Base-by-base conservation (phyloP, 2,329 filamentous ascomycete species). In the Xylariaceae sp. region DNA sequence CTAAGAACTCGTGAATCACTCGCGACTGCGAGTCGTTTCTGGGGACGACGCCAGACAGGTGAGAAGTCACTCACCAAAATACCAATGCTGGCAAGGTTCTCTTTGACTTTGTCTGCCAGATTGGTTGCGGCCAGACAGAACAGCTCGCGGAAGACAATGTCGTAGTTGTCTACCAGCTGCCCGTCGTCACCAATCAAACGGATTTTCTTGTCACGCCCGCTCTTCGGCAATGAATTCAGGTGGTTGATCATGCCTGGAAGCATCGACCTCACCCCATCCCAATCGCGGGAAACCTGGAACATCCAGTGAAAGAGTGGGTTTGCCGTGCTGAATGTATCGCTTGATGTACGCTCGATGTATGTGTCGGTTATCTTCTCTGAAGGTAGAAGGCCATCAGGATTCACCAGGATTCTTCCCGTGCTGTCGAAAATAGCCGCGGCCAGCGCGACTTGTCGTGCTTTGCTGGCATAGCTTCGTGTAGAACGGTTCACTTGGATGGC, bases 251-350 rank as follows among this genome's bases (percentile, higher is more conserved):
- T 95, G 32, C 76, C 77, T 6, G 78, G 77, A 18, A 94, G 71
- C 4, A 93, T 69, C 34, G 80, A 77, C 41, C 72, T 72, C 19
- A 95, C 74, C 31, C 79, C 76, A 7, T 66, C 59, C 89, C 89
- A 95, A 61, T 89, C 85, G 44, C 82, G 76, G 6, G 86, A 87
- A 3, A 88, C 86, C 42, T 86, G 79, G 58, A 87, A 94, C 55
- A 93, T 83, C 89, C 89, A 95, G 37, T 89, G 80, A 63, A 93
- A 95, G 2, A 90, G 79, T 0, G 86, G 79, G 57, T 95, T 88
- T 0, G 79, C 78, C 18, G 81, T 81, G 42, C 81, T 81, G 55
- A 95, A 90, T 12, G 83, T 78, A 45, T 94, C 87, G 45, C 83
- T 79, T 39, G 83, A 78, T 19, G 79, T 81, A 59, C 74, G 78